Evolutionary conservation across 106 monocot genomes (phyloP), one percentile per base, ranked within the genome.

Genomic region (Dendrobium nobile): DNA sequence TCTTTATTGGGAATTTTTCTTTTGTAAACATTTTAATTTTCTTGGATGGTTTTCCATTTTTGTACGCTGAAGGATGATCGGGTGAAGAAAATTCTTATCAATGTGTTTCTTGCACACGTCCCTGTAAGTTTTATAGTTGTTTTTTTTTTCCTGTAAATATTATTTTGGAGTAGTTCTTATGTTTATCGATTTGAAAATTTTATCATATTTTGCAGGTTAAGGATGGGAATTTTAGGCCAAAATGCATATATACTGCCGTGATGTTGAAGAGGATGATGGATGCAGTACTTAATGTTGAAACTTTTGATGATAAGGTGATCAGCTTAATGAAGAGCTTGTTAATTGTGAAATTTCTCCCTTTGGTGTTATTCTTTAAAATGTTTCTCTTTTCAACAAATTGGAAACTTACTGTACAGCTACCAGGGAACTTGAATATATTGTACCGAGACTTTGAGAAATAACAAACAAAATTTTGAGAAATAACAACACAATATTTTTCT

Each of bases 241-340:
- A 93, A 78, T 93, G 99, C 77, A 87, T 99, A 65, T 99, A 95
- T 83, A 80, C 90, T 84, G 89, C 95, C 80, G 99, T 99, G 4
- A 99, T 99, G 99, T 82, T 99, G 79, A 92, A 95, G 65, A 89
- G 99, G 58, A 99, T 99, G 99, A 80, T 99, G 85, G 99, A 93
- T 91, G 99, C 99, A 17, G 88, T 95, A 56, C 72, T 98, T 48
- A 92, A 93, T 75, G 54, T 91, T 18, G 90, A 95, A 58, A 91
- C 93, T 20, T 90, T 99, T 86, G 99, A 99, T 91, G 99, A 99
- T 73, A 94, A 90, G 90, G 96, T 91, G 81, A 56, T 58, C 54
- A 47, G 3, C 9, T 22, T 31, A 16, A n/a, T 42, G 24, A 1
- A 40, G 48, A 70, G 45, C 41, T 70, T 54, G 41, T 41, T 84